Evolutionary conservation across 169 alveolate species (phyloP).

Genomic region (Plasmodium coatneyi): DNA sequence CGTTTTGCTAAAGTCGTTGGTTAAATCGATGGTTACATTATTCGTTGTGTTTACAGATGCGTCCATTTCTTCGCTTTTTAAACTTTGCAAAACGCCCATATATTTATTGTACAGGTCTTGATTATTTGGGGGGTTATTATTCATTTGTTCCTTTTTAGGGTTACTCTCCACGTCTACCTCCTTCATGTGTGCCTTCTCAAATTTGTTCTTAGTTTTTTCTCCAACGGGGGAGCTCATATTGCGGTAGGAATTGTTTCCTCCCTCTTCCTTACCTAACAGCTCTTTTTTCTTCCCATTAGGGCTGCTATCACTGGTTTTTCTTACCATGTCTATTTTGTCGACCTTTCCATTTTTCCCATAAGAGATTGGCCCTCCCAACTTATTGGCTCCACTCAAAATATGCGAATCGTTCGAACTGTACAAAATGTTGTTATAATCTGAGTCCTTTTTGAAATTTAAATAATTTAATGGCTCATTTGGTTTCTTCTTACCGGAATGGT

Average conservation of each 20-base stretch:
- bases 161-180: background rate
- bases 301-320: background rate
- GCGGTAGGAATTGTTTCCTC: background rate
- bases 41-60: slow-evolving; percentile 56
- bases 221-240: background rate
- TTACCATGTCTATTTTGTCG: background rate
- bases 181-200: background rate
- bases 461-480: background rate
- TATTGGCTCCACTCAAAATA: slow-evolving; percentile 1
- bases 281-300: background rate
- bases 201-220: background rate
- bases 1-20: slow-evolving; percentile 55
- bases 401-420: slow-evolving; percentile 40
- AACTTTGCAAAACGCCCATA: slow-evolving; percentile 58
- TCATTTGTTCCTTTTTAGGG: slow-evolving; percentile 7
- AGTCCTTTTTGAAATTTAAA: slow-evolving; percentile 1
- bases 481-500: background rate
- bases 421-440: slow-evolving; percentile 4
- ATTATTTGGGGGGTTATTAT: background rate
- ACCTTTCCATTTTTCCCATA: background rate
- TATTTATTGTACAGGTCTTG: slow-evolving; percentile 61
- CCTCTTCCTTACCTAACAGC: background rate
- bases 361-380: background rate
- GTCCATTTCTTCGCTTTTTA: slow-evolving; percentile 71
- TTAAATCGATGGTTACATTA: slow-evolving; percentile 51